A percentile compares a stretch with the other conserved stretches of the same genome.
These are phyloP conservation scores for Cladosporium austrohemisphaericum DNA, from an alignment of 2,329 filamentous ascomycete genomes.

Conservation along the genomic window DNA sequence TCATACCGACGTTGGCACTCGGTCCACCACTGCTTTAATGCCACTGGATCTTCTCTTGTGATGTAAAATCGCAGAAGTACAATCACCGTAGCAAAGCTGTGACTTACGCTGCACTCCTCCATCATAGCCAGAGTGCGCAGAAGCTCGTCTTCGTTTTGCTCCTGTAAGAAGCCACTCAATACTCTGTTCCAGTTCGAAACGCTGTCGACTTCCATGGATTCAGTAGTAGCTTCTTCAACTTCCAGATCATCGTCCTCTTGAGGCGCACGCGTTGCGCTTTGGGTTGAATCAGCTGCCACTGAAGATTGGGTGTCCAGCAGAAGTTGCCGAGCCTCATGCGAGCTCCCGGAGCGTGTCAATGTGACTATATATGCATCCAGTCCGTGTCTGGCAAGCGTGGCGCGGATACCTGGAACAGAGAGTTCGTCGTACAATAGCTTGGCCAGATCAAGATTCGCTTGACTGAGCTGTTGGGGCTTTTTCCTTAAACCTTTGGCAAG, in stretches of 20 bases:
- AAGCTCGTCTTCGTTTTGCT: conserved; percentile 58
- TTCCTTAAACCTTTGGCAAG: neutral
- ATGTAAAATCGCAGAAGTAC: conserved; percentile 56
- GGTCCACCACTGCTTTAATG: conserved; percentile 61
- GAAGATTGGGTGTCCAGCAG: neutral
- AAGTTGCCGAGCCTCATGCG: conserved; percentile 36
- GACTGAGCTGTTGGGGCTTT: conserved; percentile 23
- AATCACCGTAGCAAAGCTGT: neutral
- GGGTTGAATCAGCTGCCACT: too few species aligned
- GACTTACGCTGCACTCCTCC: conserved; percentile 30
- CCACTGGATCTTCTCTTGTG: conserved; percentile 52
- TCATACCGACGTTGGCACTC: conserved; percentile 70
- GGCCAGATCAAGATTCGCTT: conserved; percentile 40
- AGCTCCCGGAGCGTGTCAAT: neutral
- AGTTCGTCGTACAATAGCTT: conserved; percentile 33
- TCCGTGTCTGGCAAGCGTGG: neutral
- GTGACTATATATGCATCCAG: neutral
- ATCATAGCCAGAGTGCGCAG: conserved; percentile 54
- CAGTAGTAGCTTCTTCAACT: neutral
- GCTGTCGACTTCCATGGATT: neutral
- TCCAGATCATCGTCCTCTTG: neutral
- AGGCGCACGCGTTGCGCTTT: too few species aligned
- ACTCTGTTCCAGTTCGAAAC: conserved; percentile 29
- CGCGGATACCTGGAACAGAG: neutral
- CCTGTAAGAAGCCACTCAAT: conserved; percentile 56